Percentiles rank a stretch among this genome's conserved stretches.
Evolutionary conservation across 2,329 filamentous ascomycete genomes (phyloP).

Genomic region (Cladosporium colombiae): DNA sequence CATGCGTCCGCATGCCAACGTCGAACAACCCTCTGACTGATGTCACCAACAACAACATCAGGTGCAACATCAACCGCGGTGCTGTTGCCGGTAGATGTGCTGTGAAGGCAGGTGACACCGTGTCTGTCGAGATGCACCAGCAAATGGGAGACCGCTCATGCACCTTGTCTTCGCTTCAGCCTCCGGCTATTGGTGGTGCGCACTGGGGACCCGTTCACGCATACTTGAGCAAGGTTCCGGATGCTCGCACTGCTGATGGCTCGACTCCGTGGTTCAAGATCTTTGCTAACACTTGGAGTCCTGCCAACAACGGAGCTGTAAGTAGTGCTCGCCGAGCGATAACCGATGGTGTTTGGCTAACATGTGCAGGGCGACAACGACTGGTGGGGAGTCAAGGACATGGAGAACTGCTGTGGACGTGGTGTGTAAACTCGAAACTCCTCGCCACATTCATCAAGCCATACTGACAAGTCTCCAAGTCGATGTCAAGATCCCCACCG

Average conservation of each 20-base stretch:
- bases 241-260: slow-evolving; percentile 45
- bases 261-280: slow-evolving; percentile 56
- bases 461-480: not conserved
- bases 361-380: slow-evolving; percentile 32
- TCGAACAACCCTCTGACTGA: slow-evolving; percentile 56
- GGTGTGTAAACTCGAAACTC: not conserved
- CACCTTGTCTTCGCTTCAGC: slow-evolving; percentile 24
- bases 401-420: slow-evolving; percentile 43
- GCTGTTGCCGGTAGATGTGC: slow-evolving; percentile 44
- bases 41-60: slow-evolving; percentile 50
- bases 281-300: slow-evolving; percentile 51
- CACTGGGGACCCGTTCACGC: slow-evolving; percentile 56
- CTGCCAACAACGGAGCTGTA: slow-evolving; percentile 26
- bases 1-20: slow-evolving; percentile 49
- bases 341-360: not conserved
- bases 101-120: slow-evolving; percentile 45
- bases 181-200: slow-evolving; percentile 55
- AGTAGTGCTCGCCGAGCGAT: not conserved
- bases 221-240: slow-evolving; percentile 39
- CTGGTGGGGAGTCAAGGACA: slow-evolving; percentile 50
- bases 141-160: slow-evolving; percentile 52
- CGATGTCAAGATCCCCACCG: slow-evolving; percentile 45
- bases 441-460: not conserved
- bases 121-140: slow-evolving; percentile 62
- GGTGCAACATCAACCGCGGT: slow-evolving; percentile 45